phyloP scores from a whole-genome alignment of 345 rosid species.

The Linum lewisii region DNA sequence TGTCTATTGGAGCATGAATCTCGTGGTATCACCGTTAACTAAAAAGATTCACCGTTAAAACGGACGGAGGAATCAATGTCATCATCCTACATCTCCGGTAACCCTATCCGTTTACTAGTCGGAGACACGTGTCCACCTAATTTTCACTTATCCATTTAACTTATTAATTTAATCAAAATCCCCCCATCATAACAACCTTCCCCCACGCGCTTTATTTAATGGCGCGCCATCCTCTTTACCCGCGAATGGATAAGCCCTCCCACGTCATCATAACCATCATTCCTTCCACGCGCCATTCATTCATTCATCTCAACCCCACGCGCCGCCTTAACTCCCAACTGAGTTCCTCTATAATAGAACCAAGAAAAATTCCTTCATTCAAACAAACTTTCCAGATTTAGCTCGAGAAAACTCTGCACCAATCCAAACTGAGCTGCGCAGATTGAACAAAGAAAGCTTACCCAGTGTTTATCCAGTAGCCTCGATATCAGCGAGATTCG shows the following conservation, averaged over 20 bases:
- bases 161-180: neutral
- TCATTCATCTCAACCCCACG: conserved; percentile 14
- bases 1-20: too few species aligned
- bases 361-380: conserved; percentile 4
- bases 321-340: neutral
- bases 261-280: conserved; percentile 20
- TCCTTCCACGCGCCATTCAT: too few species aligned
- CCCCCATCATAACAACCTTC: neutral
- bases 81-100: too few species aligned
- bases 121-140: too few species aligned
- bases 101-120: too few species aligned
- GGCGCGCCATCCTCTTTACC: neutral
- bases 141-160: neutral
- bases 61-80: too few species aligned
- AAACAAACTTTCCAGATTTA: conserved; percentile 19
- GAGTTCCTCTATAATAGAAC: too few species aligned
- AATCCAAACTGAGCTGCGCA: too few species aligned
- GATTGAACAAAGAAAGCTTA: too few species aligned
- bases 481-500: conserved; percentile 22
- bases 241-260: conserved; percentile 16
- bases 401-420: neutral
- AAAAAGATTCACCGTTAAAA: too few species aligned
- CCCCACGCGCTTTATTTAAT: conserved; percentile 14
- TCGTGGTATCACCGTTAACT: too few species aligned
- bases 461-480: conserved; percentile 26